A percentile compares a stretch with the other conserved stretches of the same genome.
Conservation (phyloP, 1,284 basidiomycete species). For the Sanghuangporus baumii region DNA sequence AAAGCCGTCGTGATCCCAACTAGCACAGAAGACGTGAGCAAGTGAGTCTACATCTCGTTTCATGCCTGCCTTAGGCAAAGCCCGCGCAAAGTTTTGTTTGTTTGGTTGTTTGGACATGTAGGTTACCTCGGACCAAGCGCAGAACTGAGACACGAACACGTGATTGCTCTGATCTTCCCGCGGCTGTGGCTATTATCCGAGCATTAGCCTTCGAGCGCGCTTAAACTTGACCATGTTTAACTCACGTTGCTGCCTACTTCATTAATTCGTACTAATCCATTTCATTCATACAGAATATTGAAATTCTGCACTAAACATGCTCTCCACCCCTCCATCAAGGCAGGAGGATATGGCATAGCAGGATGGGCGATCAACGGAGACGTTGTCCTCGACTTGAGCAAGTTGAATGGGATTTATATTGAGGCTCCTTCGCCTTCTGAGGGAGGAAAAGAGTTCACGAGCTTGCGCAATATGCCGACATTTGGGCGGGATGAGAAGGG, state of each 20-base stretch:
- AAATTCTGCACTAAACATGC: conserved; percentile 62
- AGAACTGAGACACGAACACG: no score
- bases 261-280: not conserved
- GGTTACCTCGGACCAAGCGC: no score
- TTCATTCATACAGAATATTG: conserved; percentile 43
- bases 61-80: not conserved
- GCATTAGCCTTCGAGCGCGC: no score
- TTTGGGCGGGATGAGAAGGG: conserved; percentile 26
- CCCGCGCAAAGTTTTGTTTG: not conserved
- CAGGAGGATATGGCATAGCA: conserved; percentile 84
- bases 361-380: conserved; percentile 86
- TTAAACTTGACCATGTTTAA: no score
- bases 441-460: conserved; percentile 43
- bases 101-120: not conserved
- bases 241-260: no score
- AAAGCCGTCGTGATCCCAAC: conserved; percentile 9
- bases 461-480: conserved; percentile 45
- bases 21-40: conserved; percentile 14
- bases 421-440: conserved; percentile 40
- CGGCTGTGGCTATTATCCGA: no score
- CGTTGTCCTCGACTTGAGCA: conserved; percentile 73
- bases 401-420: conserved; percentile 60
- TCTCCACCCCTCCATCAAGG: conserved; percentile 78
- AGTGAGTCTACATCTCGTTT: conserved; percentile 4
- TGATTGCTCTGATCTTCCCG: no score